Base-by-base conservation (phyloP, 306 rosid species). In the Oemleria cerasiformis region DNA sequence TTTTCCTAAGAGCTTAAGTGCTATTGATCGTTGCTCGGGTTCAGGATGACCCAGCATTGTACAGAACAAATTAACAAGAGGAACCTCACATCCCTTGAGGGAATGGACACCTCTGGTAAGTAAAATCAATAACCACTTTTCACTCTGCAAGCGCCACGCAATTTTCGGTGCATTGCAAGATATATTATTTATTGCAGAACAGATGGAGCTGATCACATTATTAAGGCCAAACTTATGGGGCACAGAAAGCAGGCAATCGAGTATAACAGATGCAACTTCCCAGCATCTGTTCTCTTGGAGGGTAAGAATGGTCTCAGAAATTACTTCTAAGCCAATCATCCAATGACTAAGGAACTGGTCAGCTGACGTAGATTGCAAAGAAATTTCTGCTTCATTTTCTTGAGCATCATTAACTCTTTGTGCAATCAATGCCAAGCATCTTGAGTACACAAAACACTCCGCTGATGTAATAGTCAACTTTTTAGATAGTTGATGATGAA, bases 21-120 rank as follows among this genome's bases (percentile, higher is more conserved):
- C 98, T 78, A 92, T 81, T 47, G 77, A 80, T 20, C 98, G 90
- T 70, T 92, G 98, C 86, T 92, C 98, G 36, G 98, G 96, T 72
- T 92, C 98, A 57, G 92, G 90, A 78, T 88, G 96, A 70, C 91
- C 86, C 75, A 92, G 77, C 87, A 92, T 77, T 38, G 85, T 65
- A 78, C 92, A 82, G 73, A 90, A 90, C 70, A 92, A 82, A 68
- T 82, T 88, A 58, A 78, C 81, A 43, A 90, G 77, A 81, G 89
- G 83, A 86, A 59, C 79, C 79, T 81, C 91, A 84, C 83, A 84
- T 79, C 86, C 98, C 67, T 48, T 73, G 71, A 77, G 78, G 56
- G 72, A 70, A 79, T 83, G 76, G 59, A 88, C 72, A 64, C 92
- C 91, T 84, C 92, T 85, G 45, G 68, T 59, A 62, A 84, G 86